phyloP scores from a whole-genome alignment of 1,284 basidiomycete genomes.

The Apiotrichum siamense region DNA sequence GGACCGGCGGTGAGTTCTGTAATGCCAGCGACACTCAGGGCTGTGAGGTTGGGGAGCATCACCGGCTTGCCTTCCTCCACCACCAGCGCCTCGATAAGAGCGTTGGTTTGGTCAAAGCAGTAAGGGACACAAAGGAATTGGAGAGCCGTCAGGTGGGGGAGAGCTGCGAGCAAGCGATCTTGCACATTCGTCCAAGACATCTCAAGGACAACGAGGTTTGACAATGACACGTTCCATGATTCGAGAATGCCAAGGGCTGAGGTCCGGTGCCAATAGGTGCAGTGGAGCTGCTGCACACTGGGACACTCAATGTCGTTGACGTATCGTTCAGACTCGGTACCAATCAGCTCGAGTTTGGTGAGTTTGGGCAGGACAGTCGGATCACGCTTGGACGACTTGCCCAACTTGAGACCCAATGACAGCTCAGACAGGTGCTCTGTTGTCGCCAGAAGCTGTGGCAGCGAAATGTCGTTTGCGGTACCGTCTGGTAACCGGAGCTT shows the following conservation, averaged over 20 bases:
- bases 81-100: constrained; percentile 25
- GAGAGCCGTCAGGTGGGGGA: constrained; percentile 13
- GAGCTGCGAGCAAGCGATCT: constrained; percentile 3
- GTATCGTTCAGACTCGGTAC: background rate
- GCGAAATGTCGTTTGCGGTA: background rate
- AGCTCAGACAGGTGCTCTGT: background rate
- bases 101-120: constrained; percentile 20
- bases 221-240: constrained; percentile 11
- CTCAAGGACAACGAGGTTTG: constrained; percentile 23
- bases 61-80: constrained; percentile 8
- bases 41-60: constrained; percentile 27
- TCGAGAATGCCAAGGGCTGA: constrained; percentile 2
- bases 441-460: background rate
- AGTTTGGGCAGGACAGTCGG: background rate
- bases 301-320: background rate
- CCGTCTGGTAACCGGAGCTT: background rate
- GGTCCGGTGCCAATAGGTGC: constrained; percentile 1
- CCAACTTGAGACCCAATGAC: background rate
- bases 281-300: constrained; percentile 12
- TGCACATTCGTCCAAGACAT: constrained; percentile 14
- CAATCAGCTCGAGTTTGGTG: background rate
- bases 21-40: constrained; percentile 26
- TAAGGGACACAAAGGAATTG: constrained; percentile 29
- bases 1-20: constrained; percentile 20
- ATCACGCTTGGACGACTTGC: background rate